phyloP scores from a whole-genome alignment of 768 basidiomycete genomes.

The Tephrocybe sp. region DNA sequence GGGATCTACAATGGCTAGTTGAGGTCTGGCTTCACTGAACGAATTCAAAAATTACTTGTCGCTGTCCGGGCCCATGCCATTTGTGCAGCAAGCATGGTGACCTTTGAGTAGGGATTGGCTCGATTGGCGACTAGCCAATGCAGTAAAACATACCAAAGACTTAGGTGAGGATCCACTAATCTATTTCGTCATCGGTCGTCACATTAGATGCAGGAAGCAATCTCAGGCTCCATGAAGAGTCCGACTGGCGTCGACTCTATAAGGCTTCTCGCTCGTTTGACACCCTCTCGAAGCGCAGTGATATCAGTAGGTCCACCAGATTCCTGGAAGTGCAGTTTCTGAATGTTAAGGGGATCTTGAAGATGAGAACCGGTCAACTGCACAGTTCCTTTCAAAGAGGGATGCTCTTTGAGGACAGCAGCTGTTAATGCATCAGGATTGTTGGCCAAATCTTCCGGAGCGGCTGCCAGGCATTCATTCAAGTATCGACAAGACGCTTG shows the following conservation, averaged over 20 bases:
- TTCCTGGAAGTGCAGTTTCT: conserved; percentile 28
- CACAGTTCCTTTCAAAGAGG: conserved; percentile 28
- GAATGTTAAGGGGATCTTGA: conserved; percentile 27
- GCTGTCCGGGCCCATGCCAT: conserved; percentile 23
- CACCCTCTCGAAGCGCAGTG: conserved; percentile 22
- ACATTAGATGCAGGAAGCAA: conserved; percentile 20
- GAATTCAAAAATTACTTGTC: conserved; percentile 12
- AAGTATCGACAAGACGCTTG: background rate
- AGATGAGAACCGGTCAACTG: conserved; percentile 27
- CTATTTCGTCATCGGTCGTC: conserved; percentile 20
- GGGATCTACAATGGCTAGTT: background rate
- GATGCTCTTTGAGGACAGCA: conserved; percentile 25
- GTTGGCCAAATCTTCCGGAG: conserved; percentile 19
- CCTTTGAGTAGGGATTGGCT: conserved; percentile 13
- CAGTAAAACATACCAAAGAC: conserved; percentile 20
- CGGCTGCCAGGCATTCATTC: conserved; percentile 8
- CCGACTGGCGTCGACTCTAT: conserved; percentile 18
- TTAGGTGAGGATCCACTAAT: conserved; percentile 20
- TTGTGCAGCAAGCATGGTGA: conserved; percentile 31
- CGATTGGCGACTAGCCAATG: background rate
- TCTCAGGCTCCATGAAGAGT: conserved; percentile 20
- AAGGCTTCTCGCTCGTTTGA: conserved; percentile 21
- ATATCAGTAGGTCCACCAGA: conserved; percentile 21
- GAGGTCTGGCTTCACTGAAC: background rate
- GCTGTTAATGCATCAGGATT: conserved; percentile 23